Evolutionary conservation across 257 asterid species (phyloP).

Genomic region (Nicotiana undulata): DNA sequence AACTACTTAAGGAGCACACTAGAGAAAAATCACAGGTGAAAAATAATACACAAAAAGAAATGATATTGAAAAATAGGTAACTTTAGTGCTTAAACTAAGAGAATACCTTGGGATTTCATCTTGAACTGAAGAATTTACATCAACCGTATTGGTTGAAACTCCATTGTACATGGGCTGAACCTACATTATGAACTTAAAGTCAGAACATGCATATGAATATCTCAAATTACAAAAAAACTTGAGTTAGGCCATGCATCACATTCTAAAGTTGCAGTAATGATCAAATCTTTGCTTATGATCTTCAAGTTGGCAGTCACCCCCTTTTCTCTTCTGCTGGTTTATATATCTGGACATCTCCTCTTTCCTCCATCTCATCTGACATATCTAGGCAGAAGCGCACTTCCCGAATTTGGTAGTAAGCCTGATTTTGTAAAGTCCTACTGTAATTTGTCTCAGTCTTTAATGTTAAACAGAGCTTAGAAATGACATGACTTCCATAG

Average conservation of each 20-base stretch:
- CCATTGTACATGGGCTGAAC: conserved; percentile 18
- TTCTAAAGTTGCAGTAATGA: neutral
- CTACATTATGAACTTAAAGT: conserved; percentile 8
- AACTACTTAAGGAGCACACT: neutral
- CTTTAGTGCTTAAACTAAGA: conserved; percentile 14
- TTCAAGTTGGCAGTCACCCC: neutral
- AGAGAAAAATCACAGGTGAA: neutral
- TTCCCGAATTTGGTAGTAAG: neutral
- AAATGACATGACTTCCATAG: neutral
- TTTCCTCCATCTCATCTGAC: neutral
- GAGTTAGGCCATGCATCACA: neutral
- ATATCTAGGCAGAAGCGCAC: neutral
- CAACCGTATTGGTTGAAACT: conserved; percentile 19
- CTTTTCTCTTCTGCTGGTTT: neutral
- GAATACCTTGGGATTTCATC: conserved; percentile 34
- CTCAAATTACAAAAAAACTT: neutral
- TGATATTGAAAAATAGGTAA: neutral
- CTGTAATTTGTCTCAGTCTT: neutral
- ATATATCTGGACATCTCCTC: neutral
- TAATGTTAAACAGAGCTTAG: neutral
- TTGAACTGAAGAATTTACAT: conserved; percentile 12
- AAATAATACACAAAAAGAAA: neutral
- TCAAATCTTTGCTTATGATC: neutral
- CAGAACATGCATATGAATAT: neutral
- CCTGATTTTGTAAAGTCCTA: neutral